Evolutionary conservation across 805 yeast species (phyloP).

Genomic region (Candida maris): DNA sequence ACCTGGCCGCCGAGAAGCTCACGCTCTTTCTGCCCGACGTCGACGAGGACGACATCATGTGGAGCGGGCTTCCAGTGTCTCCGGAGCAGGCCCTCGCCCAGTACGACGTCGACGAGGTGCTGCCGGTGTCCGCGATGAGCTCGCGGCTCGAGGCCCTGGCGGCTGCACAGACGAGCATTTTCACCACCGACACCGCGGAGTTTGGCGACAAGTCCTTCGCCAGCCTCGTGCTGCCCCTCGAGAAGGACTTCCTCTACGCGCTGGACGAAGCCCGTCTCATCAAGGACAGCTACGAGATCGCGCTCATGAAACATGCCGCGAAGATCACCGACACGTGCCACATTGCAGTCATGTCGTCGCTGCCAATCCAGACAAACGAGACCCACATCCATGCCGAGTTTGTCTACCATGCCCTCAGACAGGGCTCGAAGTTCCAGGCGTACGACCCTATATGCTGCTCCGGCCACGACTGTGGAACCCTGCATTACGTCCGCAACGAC

Average conservation of each 20-base stretch:
- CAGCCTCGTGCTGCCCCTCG: conserved; percentile 38
- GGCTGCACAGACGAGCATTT: conserved; percentile 29
- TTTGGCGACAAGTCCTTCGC: conserved; percentile 36
- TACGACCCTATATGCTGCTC: conserved; percentile 96
- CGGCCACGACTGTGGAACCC: conserved; percentile 86
- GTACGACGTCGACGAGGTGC: conserved; percentile 81
- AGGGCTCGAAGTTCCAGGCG: conserved; percentile 84
- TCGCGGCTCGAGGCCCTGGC: conserved; percentile 30
- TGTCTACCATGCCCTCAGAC: conserved; percentile 86
- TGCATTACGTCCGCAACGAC: conserved; percentile 86
- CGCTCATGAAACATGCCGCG: conserved; percentile 74
- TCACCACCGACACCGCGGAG: conserved; percentile 56
- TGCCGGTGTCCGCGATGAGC: conserved; percentile 52
- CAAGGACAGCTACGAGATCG: conserved; percentile 80
- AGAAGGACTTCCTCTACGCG: conserved; percentile 58
- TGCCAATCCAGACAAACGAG: conserved; percentile 83
- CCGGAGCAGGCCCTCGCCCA: conserved; percentile 57
- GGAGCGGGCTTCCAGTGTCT: conserved; percentile 87
- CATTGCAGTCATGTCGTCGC: conserved; percentile 86
- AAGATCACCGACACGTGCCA: conserved; percentile 85
- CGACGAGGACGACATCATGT: conserved; percentile 87
- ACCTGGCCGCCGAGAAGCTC: conserved; percentile 49
- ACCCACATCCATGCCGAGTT: conserved; percentile 95
- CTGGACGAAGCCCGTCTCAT: conserved; percentile 83
- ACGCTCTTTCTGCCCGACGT: conserved; percentile 77